Conservation (phyloP, 2,329 filamentous ascomycete genomes). For the Pestalotiopsis sp. region DNA sequence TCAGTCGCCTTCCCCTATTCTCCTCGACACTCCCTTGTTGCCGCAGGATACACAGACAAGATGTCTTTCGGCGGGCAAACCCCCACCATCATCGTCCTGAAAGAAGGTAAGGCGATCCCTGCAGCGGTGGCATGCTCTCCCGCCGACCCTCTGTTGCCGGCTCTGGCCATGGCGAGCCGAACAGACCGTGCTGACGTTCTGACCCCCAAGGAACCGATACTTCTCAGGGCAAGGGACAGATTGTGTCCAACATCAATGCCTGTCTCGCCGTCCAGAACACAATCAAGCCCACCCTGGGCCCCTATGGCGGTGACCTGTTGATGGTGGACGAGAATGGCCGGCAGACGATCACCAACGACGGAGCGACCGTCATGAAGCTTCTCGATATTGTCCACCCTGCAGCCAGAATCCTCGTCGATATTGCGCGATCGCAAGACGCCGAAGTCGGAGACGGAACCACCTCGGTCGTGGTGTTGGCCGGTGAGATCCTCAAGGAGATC, state of each 20-base stretch:
- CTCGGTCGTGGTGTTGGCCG: constrained; percentile 94
- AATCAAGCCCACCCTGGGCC: constrained; percentile 92
- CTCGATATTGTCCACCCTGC: constrained; percentile 98
- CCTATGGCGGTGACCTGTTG: constrained; percentile 94
- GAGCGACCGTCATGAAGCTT: constrained; percentile 99
- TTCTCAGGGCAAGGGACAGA: constrained; percentile 94
- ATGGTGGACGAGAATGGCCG: constrained; percentile 94
- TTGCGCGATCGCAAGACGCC: constrained; percentile 97
- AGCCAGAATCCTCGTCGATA: constrained; percentile 95
- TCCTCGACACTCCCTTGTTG: background rate
- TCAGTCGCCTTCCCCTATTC: background rate
- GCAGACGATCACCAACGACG: constrained; percentile 99
- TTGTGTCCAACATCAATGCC: constrained; percentile 97
- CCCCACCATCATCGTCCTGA: constrained; percentile 96
- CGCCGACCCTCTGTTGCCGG: background rate
- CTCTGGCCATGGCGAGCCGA: constrained; percentile 3
- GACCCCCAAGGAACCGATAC: constrained; percentile 78
- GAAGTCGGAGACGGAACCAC: constrained; percentile 98
- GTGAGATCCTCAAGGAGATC: constrained; percentile 95
- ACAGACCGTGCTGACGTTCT: constrained; percentile 5
- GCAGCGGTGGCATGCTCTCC: constrained; percentile 3
- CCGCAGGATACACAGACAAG: constrained; percentile 25
- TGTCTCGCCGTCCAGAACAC: constrained; percentile 94
- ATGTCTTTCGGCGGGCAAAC: constrained; percentile 99
- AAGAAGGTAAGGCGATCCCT: constrained; percentile 72